Conservation (phyloP, 2,329 filamentous ascomycete genomes). For the Pseudocercospora crystallina region DNA sequence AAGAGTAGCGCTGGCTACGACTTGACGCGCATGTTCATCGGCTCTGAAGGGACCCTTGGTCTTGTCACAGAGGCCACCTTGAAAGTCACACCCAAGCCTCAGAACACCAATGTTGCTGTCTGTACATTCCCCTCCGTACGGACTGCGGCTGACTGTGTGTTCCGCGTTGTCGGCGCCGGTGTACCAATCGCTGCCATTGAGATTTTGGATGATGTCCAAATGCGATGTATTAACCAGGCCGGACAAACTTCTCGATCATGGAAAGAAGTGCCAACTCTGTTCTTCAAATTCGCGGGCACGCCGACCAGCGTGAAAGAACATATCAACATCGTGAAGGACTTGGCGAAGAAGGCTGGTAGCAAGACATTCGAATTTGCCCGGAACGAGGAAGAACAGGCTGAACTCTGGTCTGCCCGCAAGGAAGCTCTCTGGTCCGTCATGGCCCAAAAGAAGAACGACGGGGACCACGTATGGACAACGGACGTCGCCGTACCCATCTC, state of each 20-base stretch:
- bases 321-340: conserved; percentile 63
- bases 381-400: conserved; percentile 62
- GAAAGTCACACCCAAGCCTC: conserved; percentile 79
- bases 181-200: conserved; percentile 89
- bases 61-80: conserved; percentile 88
- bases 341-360: conserved; percentile 60
- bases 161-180: conserved; percentile 74
- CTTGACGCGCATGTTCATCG: conserved; percentile 83
- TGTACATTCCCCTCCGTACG: conserved; percentile 64
- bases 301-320: conserved; percentile 73
- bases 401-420: conserved; percentile 75
- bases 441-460: conserved; percentile 59
- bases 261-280: conserved; percentile 70
- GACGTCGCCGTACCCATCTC: conserved; percentile 79
- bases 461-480: conserved; percentile 72
- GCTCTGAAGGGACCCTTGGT: conserved; percentile 86
- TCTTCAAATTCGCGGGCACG: conserved; percentile 74
- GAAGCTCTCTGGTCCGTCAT: conserved; percentile 72
- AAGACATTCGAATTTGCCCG: conserved; percentile 70
- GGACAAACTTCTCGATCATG: conserved; percentile 64
- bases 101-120: conserved; percentile 78
- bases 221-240: conserved; percentile 69
- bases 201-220: conserved; percentile 88
- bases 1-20: conserved; percentile 94
- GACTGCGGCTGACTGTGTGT: conserved; percentile 75